Conservation (phyloP, 352 stramenopile genomes). For the Phytophthora sp. region DNA sequence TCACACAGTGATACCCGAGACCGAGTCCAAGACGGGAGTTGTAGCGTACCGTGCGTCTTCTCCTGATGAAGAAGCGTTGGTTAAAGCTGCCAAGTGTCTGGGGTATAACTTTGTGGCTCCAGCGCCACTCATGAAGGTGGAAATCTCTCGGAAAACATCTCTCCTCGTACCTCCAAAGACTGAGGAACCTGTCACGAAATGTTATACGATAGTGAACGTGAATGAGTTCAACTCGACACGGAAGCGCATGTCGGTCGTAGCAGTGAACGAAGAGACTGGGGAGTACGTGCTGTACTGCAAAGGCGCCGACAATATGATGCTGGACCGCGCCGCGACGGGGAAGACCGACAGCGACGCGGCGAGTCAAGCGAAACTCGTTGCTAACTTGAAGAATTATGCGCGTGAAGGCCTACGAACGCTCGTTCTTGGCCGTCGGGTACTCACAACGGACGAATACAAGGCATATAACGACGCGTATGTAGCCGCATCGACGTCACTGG, state of each 20-base stretch:
- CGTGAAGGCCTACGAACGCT: slow-evolving; percentile 84
- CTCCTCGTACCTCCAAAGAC: slow-evolving; percentile 14
- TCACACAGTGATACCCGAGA: slow-evolving; percentile 71
- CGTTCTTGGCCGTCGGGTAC: slow-evolving; percentile 59
- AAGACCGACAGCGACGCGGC: slow-evolving; percentile 19
- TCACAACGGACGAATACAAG: slow-evolving; percentile 61
- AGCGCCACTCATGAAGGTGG: slow-evolving; percentile 56
- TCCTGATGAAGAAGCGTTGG: slow-evolving; percentile 71
- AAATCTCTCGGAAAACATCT: slow-evolving; percentile 49
- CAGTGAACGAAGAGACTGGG: slow-evolving; percentile 55
- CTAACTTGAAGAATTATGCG: slow-evolving; percentile 71
- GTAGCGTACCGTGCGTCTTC: slow-evolving; percentile 62
- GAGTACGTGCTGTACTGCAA: slow-evolving; percentile 79
- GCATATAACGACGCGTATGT: slow-evolving; percentile 66
- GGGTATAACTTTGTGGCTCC: slow-evolving; percentile 65
- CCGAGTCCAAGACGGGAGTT: slow-evolving; percentile 61
- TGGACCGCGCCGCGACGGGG: slow-evolving; percentile 44
- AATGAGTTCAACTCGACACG: slow-evolving; percentile 91
- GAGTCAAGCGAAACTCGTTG: slow-evolving; percentile 32
- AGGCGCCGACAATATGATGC: slow-evolving; percentile 88
- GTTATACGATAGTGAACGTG: slow-evolving; percentile 76
- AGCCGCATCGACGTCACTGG: slow-evolving; percentile 52
- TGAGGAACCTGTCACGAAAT: slow-evolving; percentile 22
- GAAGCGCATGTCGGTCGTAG: slow-evolving; percentile 98
- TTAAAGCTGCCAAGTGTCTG: slow-evolving; percentile 66